phyloP scores from a whole-genome alignment of 2,329 filamentous ascomycete genomes.

The Biscogniauxia mediterranea region DNA sequence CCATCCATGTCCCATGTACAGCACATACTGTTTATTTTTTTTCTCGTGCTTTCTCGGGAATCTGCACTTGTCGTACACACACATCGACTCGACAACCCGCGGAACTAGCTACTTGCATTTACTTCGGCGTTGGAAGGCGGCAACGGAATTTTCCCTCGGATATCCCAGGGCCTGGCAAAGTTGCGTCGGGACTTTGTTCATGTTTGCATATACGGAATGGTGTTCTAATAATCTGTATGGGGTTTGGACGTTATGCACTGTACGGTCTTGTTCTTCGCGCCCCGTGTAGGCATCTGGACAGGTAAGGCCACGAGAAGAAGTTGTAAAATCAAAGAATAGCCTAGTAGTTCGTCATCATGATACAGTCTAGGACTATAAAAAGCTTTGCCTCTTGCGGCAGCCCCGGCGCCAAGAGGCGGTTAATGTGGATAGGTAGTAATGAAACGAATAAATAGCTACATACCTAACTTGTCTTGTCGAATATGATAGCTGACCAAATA shows the following conservation, averaged over 20 bases:
- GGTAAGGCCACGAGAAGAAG: constrained; percentile 6
- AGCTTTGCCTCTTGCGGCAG: neutral
- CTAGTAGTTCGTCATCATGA: neutral
- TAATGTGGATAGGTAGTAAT: no score
- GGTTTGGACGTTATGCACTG: constrained; percentile 5
- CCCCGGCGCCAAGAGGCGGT: no score
- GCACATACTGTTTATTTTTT: constrained; percentile 5
- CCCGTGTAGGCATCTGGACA: constrained; percentile 4
- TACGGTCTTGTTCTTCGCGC: constrained; percentile 5
- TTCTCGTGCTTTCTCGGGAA: neutral
- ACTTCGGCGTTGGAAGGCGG: constrained; percentile 15
- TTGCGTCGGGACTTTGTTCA: neutral
- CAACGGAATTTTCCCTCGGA: constrained; percentile 5
- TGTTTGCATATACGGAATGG: neutral
- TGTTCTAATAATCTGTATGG: neutral
- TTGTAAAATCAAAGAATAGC: constrained; percentile 3
- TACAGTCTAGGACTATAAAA: neutral
- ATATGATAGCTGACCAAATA: no score
- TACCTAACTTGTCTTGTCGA: no score
- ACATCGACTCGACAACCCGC: constrained; percentile 5
- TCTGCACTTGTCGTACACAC: constrained; percentile 7
- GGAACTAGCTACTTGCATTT: constrained; percentile 13
- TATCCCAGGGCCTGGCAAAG: constrained; percentile 8
- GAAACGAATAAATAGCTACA: no score
- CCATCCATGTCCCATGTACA: constrained; percentile 1